phyloP scores from a whole-genome alignment of 257 asterid species.

The Petunia secreta region DNA sequence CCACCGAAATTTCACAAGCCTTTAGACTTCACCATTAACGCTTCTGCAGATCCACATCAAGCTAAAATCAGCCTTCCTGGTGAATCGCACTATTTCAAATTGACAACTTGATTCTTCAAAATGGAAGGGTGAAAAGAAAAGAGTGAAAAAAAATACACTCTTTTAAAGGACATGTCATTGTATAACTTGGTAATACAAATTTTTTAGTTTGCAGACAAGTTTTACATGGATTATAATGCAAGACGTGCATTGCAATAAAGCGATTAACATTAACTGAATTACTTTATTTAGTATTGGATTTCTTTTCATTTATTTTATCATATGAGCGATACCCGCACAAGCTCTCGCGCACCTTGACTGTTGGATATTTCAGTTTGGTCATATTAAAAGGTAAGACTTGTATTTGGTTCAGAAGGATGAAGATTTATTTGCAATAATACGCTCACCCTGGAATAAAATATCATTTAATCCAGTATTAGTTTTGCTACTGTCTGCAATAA shows the following conservation, averaged over 20 bases:
- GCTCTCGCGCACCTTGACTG: background rate
- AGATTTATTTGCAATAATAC: background rate
- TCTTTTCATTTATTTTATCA: no score
- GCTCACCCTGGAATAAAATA: background rate
- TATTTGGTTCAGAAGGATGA: background rate
- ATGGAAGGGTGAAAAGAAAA: background rate
- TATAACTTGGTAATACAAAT: background rate
- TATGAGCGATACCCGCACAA: background rate
- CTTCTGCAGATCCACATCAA: background rate
- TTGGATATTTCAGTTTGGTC: background rate
- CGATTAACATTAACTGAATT: background rate
- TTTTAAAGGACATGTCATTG: background rate
- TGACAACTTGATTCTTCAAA: conserved; percentile 6
- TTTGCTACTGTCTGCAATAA: background rate
- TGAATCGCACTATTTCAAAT: background rate
- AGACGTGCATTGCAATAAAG: background rate
- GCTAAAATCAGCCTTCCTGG: background rate
- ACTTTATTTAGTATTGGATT: no score
- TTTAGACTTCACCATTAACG: background rate
- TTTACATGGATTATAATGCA: background rate
- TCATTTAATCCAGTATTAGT: background rate
- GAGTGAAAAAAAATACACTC: no score
- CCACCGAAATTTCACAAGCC: background rate
- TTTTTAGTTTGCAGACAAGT: background rate
- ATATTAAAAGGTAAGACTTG: background rate